Base-by-base conservation (phyloP, 2,329 filamentous ascomycete species). In the Cladosporium colombiae region DNA sequence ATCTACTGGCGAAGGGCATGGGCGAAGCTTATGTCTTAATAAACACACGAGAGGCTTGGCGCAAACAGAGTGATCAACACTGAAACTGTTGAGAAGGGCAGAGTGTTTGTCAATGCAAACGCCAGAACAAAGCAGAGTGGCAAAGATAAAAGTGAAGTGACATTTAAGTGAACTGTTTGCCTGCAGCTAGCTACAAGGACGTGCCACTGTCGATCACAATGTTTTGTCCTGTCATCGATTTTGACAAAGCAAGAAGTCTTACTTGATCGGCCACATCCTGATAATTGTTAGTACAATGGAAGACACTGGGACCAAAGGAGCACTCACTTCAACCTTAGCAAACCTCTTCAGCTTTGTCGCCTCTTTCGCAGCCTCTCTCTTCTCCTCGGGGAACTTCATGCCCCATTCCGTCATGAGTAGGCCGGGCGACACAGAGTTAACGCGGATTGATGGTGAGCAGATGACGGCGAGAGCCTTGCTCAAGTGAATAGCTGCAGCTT, bases 351-450 rank as follows among this genome's bases (percentile, higher is more conserved):
- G 68, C 72, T 80, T 81, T 0, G 79, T 82, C 52, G 78, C 79
- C 29, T 80, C 74, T 55, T 74, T 78, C 8, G 79, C 78, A 7
- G 75, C 77, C 68, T 81, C 77, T 37, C 78, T 76, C 73, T 83
- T 82, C 49, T 74, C 72, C 71, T 80, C 78, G 0, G 80, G 78
- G 62, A 83, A 83, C 70, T 79, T 80, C 72, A 82, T 71, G 0
- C 81, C 81, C 81, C 81, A 83, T 68, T 83, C 81, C 71, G 79
- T 77, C 67, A 77, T 66, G 61, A 77, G 68, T 16, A 87, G 68
- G 0, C 86, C 86, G 0, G 86, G 86, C 4, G 81, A 84, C 0
- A 88, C 84, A 52, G 78, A 81, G 68, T 89, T 89, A 6, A 88
- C 85, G n/a, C 86, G 74, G 25, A 89, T 84, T 52, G 80, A 81